phyloP scores from a whole-genome alignment of 257 asterid species.

The Nicotiana undulata region DNA sequence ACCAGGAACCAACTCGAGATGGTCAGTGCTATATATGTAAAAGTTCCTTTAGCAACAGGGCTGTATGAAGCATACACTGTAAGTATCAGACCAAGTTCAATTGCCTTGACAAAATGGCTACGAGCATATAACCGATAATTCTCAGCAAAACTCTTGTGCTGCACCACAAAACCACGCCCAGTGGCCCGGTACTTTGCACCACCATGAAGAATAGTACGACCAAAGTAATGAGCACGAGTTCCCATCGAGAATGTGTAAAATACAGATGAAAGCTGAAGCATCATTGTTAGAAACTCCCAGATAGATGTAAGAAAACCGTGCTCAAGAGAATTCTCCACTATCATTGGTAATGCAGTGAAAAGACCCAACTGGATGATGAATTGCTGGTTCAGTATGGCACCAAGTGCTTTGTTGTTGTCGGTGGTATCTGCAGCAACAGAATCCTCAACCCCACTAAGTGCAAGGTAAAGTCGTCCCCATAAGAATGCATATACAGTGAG shows the following conservation, averaged over 20 bases:
- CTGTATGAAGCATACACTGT: conserved; percentile 86
- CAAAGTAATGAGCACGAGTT: conserved; percentile 97
- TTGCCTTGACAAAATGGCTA: conserved; percentile 94
- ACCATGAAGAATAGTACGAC: conserved; percentile 95
- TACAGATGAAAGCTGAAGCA: conserved; percentile 91
- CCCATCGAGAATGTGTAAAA: conserved; percentile 98
- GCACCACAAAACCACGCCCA: conserved; percentile 97
- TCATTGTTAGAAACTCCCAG: conserved; percentile 97
- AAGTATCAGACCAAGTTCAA: conserved; percentile 90
- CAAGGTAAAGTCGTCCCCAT: conserved; percentile 97
- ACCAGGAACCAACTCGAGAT: conserved; percentile 97
- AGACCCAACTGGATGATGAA: conserved; percentile 91
- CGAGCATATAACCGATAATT: conserved; percentile 88
- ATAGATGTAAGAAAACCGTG: conserved; percentile 84
- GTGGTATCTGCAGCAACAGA: conserved; percentile 38
- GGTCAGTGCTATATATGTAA: conserved; percentile 82
- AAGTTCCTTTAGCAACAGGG: conserved; percentile 74
- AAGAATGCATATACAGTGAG: conserved; percentile 89
- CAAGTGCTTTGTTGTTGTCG: conserved; percentile 77
- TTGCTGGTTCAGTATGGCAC: conserved; percentile 94
- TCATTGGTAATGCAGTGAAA: conserved; percentile 92
- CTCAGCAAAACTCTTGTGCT: conserved; percentile 89
- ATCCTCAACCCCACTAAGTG: conserved; percentile 88
- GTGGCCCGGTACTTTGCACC: conserved; percentile 99
- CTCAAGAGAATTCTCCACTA: conserved; percentile 94